Evolutionary conservation across 2,329 filamentous ascomycete genomes (phyloP), one percentile per base, ranked within the genome.

Genomic region (Aureobasidium sp.): DNA sequence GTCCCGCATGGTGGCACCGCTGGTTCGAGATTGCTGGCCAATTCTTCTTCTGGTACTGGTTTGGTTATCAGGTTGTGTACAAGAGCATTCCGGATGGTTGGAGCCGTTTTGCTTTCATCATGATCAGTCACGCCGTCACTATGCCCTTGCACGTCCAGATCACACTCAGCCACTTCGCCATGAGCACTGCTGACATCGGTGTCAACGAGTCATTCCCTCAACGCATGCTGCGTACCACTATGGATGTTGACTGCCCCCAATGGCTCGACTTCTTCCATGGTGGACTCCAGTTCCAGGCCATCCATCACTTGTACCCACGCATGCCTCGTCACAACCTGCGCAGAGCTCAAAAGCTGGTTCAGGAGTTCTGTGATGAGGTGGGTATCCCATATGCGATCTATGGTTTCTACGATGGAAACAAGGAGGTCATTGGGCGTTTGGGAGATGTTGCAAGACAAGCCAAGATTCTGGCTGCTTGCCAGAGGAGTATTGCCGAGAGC

Each of bases 191-290:
- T 12, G 90, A 96, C 68, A 80, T 96, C 14, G 92, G 92, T 0
- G 85, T 88, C 1, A 80, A 86, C 57, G 91, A 96, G 72, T 94
- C 89, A 0, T 96, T 96, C 73, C 85, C 91, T 0, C 91, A 96
- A 74, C 89, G 87, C 73, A 94, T 95, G 87, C 80, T 96, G 49
- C 86, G 92, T 67, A 96, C 91, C 0, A 96, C 91, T 14, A 96
- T 96, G 91, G 91, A 96, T 66, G 86, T 96, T 24, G 90, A 94
- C 71, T 96, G 91, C 70, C 90, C 91, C 0, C 79, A 82, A 14
- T 96, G 91, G 91, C 79, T 96, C 14, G 91, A 96, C 71, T 96
- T 91, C 71, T 83, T 96, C 73, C 91, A 96, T 68, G 91, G 91
- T 24, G 91, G 91, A 4, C 77, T 96, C 31, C 87, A 89, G 73